Base-by-base conservation (phyloP, 1,139 yeast species). In the Saccharomyces pastorianus region DNA sequence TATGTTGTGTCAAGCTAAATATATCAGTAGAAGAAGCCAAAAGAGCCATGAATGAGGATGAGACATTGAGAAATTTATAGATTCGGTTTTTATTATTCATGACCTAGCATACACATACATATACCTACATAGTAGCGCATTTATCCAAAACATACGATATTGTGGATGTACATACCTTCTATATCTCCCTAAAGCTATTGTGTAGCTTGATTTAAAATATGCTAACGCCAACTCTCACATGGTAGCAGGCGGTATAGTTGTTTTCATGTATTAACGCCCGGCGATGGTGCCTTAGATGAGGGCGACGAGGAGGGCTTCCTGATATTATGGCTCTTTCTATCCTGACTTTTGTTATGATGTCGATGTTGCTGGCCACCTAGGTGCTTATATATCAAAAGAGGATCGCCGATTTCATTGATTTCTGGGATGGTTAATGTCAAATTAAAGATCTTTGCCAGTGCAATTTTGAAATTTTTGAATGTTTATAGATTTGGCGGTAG, bases 401-500 rank as follows among this genome's bases (percentile, higher is more conserved):
- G 99, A 69, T 91, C 97, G 13, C 97, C 98, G 23, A 84, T 79
- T 61, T 84, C 83, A 50, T 79, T 80, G 49, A 88, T 85, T 69
- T 93, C 98, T 6, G 95, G 96, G 27, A 93, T 79, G 51, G 85
- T 86, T 64, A 93, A 76, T 62, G 85, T 84, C 65, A 93, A 75
- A 66, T 90, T 97, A 71, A 93, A 95, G 4, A 96, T 95, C 69
- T 91, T 93, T 47, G 96, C 85, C 51, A 93, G 80, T 44, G 95
- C 87, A 53, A 93, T 84, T 69, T 93, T 95, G 75, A 93, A 93
- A 32, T 71, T 91, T 93, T 67, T 93, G 98, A 17, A 93, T 89
- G 64, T 93, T 93, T 61, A 95, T 89, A 3, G 96, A 88, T 64
- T 89, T 95, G 61, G 93, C 84, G 0, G 98, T 89, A 7, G 98